Evolutionary conservation across 1,284 basidiomycete species (phyloP).

Genomic region (Microbotryum violaceum): DNA sequence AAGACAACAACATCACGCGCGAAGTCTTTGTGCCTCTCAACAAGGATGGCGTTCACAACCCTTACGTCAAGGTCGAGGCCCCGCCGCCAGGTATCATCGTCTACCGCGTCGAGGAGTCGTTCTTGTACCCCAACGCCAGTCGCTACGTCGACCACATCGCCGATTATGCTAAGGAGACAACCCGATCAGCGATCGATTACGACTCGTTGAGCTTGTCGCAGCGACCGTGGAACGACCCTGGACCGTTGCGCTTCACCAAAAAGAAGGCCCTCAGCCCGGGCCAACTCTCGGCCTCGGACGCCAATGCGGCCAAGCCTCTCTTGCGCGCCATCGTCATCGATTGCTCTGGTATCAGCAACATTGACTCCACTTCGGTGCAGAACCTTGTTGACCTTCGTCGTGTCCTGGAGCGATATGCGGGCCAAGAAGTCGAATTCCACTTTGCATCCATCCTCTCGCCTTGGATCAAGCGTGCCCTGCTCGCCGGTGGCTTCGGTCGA

Average conservation of each 20-base stretch:
- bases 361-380: slow-evolving; percentile 84
- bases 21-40: slow-evolving; percentile 77
- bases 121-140: slow-evolving; percentile 78
- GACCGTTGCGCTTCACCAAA: slow-evolving; percentile 51
- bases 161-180: slow-evolving; percentile 69
- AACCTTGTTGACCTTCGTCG: slow-evolving; percentile 79
- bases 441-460: slow-evolving; percentile 82
- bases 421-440: slow-evolving; percentile 73
- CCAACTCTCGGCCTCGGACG: background rate
- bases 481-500: slow-evolving; percentile 76
- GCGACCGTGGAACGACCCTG: slow-evolving; percentile 80
- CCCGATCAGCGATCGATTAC: slow-evolving; percentile 61
- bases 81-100: slow-evolving; percentile 82
- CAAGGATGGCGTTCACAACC: slow-evolving; percentile 54
- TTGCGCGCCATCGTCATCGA: slow-evolving; percentile 85
- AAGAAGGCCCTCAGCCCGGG: background rate
- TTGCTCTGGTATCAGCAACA: slow-evolving; percentile 64
- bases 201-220: slow-evolving; percentile 50
- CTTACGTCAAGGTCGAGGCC: slow-evolving; percentile 62
- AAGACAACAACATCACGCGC: slow-evolving; percentile 41
- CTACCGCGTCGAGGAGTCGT: slow-evolving; percentile 89
- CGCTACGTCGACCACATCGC: slow-evolving; percentile 68
- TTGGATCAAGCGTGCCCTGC: slow-evolving; percentile 83
- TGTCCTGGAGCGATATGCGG: slow-evolving; percentile 80
- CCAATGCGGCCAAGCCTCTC: slow-evolving; percentile 53